Conservation (phyloP, 2,329 filamentous ascomycete genomes). For the Aspergillus phoenicis region DNA sequence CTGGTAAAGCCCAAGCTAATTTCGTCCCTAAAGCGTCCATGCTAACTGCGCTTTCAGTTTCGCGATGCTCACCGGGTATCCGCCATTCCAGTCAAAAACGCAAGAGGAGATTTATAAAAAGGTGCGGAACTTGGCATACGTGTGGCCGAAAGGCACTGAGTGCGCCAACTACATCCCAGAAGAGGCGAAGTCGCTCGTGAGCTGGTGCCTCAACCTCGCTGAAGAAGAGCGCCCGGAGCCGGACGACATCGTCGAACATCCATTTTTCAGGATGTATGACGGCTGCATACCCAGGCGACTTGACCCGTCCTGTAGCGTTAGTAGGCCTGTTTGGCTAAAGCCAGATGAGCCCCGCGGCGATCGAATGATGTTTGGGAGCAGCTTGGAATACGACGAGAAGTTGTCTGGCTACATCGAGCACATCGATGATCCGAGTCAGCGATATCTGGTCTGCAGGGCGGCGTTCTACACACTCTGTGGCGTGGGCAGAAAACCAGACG, state of each 20-base stretch:
- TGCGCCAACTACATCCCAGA: slow-evolving; percentile 50
- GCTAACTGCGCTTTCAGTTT: slow-evolving; percentile 59
- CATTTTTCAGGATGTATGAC: slow-evolving; percentile 54
- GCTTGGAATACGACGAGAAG: slow-evolving; percentile 46
- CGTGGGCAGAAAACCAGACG: slow-evolving; percentile 47
- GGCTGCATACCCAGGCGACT: slow-evolving; percentile 51
- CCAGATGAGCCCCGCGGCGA: slow-evolving; percentile 51
- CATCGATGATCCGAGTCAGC: slow-evolving; percentile 39
- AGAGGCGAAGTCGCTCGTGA: slow-evolving; percentile 53
- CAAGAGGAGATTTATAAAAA: slow-evolving; percentile 57
- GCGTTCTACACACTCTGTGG: slow-evolving; percentile 50
- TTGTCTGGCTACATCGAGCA: slow-evolving; percentile 39
- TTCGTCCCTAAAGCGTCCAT: not conserved
- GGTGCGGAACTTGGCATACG: slow-evolving; percentile 51
- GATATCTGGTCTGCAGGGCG: slow-evolving; percentile 44
- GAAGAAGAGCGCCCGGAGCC: slow-evolving; percentile 53
- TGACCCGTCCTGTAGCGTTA: slow-evolving; percentile 42
- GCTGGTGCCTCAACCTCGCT: slow-evolving; percentile 50
- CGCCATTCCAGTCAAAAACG: slow-evolving; percentile 83
- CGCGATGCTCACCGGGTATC: slow-evolving; percentile 93
- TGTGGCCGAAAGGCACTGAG: slow-evolving; percentile 51
- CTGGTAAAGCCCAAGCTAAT: slow-evolving; percentile 61
- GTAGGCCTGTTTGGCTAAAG: slow-evolving; percentile 48
- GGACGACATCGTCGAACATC: slow-evolving; percentile 53
- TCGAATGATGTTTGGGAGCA: slow-evolving; percentile 45